phyloP scores from a whole-genome alignment of 192 early-diverging fungal species.

The Coemansia sp. region DNA sequence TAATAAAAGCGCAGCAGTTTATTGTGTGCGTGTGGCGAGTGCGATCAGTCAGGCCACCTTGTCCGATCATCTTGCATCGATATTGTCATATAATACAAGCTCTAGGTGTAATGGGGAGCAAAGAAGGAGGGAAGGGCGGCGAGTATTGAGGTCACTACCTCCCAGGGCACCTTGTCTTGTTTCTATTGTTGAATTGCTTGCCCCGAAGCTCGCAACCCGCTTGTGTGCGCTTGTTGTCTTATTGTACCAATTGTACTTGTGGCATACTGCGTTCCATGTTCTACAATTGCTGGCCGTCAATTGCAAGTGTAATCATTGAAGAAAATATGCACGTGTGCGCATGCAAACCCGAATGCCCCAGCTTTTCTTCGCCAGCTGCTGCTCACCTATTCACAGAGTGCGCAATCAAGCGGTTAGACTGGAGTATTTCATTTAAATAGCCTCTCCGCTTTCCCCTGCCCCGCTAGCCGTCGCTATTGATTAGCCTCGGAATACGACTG shows the following conservation, averaged over 20 bases:
- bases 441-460: neutral
- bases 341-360: neutral
- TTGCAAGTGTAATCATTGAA: slow-evolving; percentile 7
- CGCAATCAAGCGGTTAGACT: neutral
- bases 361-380: neutral
- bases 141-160: neutral
- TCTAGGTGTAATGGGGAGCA: too few species aligned
- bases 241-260: slow-evolving; percentile 10
- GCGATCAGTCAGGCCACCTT: neutral
- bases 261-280: neutral
- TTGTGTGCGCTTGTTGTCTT: neutral
- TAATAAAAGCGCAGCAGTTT: neutral
- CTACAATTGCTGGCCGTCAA: slow-evolving; percentile 6
- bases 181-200: slow-evolving; percentile 8
- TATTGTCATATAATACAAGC: slow-evolving; percentile 1
- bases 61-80: neutral
- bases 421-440: too few species aligned
- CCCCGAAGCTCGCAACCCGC: neutral
- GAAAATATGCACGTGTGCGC: slow-evolving; percentile 3
- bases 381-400: too few species aligned
- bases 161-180: slow-evolving; percentile 1
- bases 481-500: neutral
- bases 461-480: neutral
- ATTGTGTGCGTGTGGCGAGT: slow-evolving; percentile 9
- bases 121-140: neutral